phyloP scores from a whole-genome alignment of 1,139 yeast genomes.

The Lodderomyces margitis region DNA sequence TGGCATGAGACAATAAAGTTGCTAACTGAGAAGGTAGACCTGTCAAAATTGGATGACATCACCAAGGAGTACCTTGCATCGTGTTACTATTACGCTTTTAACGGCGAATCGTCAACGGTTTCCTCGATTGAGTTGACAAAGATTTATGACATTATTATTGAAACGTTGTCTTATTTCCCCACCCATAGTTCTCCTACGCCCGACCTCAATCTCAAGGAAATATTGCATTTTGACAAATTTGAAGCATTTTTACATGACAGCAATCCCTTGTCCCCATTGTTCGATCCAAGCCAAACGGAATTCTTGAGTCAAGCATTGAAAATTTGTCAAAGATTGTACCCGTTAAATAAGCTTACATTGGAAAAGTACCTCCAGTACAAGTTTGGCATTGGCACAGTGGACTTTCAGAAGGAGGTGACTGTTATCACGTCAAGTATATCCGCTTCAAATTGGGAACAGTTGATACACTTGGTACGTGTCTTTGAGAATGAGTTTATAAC shows the following conservation, averaged over 20 bases:
- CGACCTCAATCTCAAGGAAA: slow-evolving; percentile 1
- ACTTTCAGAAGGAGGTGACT: slow-evolving; percentile 25
- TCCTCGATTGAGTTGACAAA: slow-evolving; percentile 30
- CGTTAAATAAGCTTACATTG: slow-evolving; percentile 42
- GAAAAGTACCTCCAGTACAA: slow-evolving; percentile 33
- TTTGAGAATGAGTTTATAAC: slow-evolving; percentile 26
- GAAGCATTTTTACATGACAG: slow-evolving; percentile 6
- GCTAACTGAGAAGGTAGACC: slow-evolving; percentile 12
- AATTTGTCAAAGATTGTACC: slow-evolving; percentile 42
- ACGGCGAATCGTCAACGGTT: slow-evolving; percentile 17
- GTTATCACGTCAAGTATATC: slow-evolving; percentile 32
- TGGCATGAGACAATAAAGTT: slow-evolving; percentile 26
- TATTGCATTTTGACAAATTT: slow-evolving; percentile 2
- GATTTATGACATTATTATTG: slow-evolving; percentile 30
- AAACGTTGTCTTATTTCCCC: slow-evolving; percentile 19
- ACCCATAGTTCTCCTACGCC: slow-evolving; percentile 1
- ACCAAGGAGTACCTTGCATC: slow-evolving; percentile 24
- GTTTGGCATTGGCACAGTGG: slow-evolving; percentile 16
- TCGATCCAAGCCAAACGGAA: slow-evolving; percentile 23
- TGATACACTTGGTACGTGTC: slow-evolving; percentile 22
- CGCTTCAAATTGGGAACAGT: slow-evolving; percentile 30
- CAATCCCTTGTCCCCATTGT: slow-evolving; percentile 20
- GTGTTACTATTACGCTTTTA: slow-evolving; percentile 27
- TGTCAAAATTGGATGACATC: slow-evolving; percentile 16
- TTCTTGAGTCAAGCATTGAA: slow-evolving; percentile 27